Percentiles rank a stretch among this genome's conserved stretches.
These are phyloP conservation scores for Sporobolomyces pararoseus DNA, from an alignment of 768 basidiomycete genomes.

Conservation along the genomic window DNA sequence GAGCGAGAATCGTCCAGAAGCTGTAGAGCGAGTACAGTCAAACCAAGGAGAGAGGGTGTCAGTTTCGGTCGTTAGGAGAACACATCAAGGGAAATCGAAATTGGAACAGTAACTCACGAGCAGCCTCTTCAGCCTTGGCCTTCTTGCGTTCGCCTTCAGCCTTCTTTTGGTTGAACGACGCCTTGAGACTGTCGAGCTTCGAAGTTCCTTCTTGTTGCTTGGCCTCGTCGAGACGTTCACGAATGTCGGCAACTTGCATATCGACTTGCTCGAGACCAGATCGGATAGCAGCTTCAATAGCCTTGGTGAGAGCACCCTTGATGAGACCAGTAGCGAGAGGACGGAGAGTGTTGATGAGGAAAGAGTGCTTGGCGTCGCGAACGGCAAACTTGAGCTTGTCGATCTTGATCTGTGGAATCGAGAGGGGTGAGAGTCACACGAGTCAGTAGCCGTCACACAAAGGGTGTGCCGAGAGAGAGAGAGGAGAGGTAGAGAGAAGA, in stretches of 20 bases:
- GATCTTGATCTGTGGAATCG: conserved; percentile 62
- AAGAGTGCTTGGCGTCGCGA: conserved; percentile 83
- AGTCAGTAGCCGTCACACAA: no score
- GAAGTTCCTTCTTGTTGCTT: conserved; percentile 53
- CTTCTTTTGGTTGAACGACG: conserved; percentile 64
- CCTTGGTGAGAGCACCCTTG: conserved; percentile 68
- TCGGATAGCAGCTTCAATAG: conserved; percentile 63
- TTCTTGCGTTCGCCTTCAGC: conserved; percentile 54
- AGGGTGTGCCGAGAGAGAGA: no score
- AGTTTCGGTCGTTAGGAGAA: no score
- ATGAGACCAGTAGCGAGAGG: conserved; percentile 59
- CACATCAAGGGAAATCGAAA: no score
- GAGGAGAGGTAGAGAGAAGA: no score
- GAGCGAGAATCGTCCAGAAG: conserved; percentile 65
- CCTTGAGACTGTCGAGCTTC: conserved; percentile 60
- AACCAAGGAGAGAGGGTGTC: background rate
- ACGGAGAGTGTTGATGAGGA: conserved; percentile 77
- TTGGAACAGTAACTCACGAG: conserved; percentile 23
- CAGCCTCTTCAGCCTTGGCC: conserved; percentile 51
- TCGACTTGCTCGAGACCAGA: conserved; percentile 84
- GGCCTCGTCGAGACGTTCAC: conserved; percentile 71
- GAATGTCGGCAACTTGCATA: conserved; percentile 79
- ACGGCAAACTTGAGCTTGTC: conserved; percentile 84
- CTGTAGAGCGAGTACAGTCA: conserved; percentile 13
- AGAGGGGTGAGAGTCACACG: no score